A percentile compares a stretch with the other conserved stretches of the same genome.
Conservation (phyloP, 2,329 filamentous ascomycete genomes). For the Dissoconium aciculare region DNA sequence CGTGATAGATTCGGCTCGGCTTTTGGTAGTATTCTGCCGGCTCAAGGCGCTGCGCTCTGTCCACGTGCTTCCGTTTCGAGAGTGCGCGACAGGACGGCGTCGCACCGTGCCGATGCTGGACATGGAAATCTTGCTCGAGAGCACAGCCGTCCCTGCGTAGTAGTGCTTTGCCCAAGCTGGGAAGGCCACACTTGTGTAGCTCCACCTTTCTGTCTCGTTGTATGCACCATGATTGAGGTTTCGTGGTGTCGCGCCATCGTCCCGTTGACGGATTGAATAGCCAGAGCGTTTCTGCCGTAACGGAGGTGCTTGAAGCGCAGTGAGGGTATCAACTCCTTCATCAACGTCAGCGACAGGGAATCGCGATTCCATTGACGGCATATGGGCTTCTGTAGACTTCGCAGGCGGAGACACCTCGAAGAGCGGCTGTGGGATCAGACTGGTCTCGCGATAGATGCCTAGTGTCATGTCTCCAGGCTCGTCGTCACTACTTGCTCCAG, state of each 20-base stretch:
- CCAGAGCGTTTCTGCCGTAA: constrained; percentile 23
- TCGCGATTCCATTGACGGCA: constrained; percentile 5
- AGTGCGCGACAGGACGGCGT: constrained; percentile 8
- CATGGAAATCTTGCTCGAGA: constrained; percentile 20
- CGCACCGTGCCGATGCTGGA: constrained; percentile 10
- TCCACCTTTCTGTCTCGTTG: constrained; percentile 16
- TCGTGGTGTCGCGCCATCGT: constrained; percentile 20
- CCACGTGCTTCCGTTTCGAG: constrained; percentile 16
- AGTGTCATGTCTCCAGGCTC: constrained; percentile 20
- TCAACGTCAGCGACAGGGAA: constrained; percentile 12
- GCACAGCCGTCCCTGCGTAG: constrained; percentile 18
- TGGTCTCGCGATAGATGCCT: constrained; percentile 18
- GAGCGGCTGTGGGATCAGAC: constrained; percentile 23
- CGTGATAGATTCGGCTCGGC: constrained; percentile 9
- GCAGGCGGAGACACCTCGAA: constrained; percentile 19
- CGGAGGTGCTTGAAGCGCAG: constrained; percentile 19
- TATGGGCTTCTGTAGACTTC: constrained; percentile 18
- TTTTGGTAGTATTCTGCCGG: constrained; percentile 19
- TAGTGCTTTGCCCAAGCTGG: constrained; percentile 25
- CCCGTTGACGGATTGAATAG: constrained; percentile 19
- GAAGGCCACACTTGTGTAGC: constrained; percentile 19
- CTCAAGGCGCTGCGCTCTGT: constrained; percentile 22
- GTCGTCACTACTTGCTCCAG: constrained; percentile 9
- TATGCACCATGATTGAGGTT: constrained; percentile 19
- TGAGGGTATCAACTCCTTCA: constrained; percentile 23